Evolutionary conservation across 2,329 filamentous ascomycete species (phyloP).

Genomic region (Aphanoascus verrucosus): DNA sequence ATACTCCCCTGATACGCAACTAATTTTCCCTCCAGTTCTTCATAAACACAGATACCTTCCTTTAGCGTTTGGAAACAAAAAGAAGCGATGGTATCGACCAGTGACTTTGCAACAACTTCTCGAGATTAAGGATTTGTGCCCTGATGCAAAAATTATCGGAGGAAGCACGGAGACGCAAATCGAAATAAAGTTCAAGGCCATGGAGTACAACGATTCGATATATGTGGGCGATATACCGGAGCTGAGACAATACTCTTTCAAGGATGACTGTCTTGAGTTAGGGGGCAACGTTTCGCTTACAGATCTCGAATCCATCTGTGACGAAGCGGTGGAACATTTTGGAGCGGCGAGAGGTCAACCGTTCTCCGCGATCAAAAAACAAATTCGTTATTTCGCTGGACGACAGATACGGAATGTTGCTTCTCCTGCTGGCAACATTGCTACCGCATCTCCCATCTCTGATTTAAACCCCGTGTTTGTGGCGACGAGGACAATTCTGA

Average conservation of each 20-base stretch:
- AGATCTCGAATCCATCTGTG: conserved; percentile 76
- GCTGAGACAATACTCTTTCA: conserved; percentile 67
- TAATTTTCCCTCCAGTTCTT: conserved; percentile 83
- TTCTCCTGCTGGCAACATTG: conserved; percentile 86
- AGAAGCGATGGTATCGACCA: conserved; percentile 86
- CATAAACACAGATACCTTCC: conserved; percentile 73
- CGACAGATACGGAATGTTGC: conserved; percentile 96
- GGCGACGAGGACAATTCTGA: conserved; percentile 67
- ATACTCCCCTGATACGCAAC: conserved; percentile 83
- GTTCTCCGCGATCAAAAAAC: conserved; percentile 84
- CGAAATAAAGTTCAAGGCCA: conserved; percentile 93
- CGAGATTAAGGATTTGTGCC: conserved; percentile 78
- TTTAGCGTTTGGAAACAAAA: conserved; percentile 84
- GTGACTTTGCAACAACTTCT: conserved; percentile 77
- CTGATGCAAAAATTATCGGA: conserved; percentile 84
- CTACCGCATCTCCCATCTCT: conserved; percentile 89
- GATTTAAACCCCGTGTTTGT: conserved; percentile 92
- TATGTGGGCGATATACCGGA: conserved; percentile 91
- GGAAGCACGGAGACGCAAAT: conserved; percentile 97
- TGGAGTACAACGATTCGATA: conserved; percentile 80
- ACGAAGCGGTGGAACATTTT: conserved; percentile 68
- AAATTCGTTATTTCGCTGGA: conserved; percentile 88
- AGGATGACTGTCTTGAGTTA: conserved; percentile 74
- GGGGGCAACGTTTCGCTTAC: conserved; percentile 89
- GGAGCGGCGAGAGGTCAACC: conserved; percentile 61